Conservation (phyloP, 805 yeast genomes). For the Kuraishia piskuri region DNA sequence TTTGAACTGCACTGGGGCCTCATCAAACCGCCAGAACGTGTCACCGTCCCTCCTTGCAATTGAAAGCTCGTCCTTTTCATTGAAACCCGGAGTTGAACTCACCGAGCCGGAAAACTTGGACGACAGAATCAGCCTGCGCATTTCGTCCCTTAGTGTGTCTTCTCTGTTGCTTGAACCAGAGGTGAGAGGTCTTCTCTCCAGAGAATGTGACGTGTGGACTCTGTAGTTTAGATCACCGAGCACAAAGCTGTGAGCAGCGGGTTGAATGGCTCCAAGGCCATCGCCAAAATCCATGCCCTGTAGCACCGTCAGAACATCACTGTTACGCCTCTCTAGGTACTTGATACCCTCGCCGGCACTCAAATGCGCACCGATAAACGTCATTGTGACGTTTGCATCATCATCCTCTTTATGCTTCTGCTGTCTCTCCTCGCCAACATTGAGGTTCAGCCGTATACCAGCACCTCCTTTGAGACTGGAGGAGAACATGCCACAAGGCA, state of each 20-base stretch:
- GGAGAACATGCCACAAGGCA: constrained; percentile 47
- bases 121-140: constrained; percentile 5
- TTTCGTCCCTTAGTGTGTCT: constrained; percentile 13
- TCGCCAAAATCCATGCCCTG: constrained; percentile 50
- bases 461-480: constrained; percentile 73
- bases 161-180: neutral
- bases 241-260: constrained; percentile 52
- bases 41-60: constrained; percentile 30
- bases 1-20: constrained; percentile 53
- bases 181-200: neutral
- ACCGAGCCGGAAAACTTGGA: neutral
- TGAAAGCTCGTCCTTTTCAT: constrained; percentile 40
- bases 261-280: constrained; percentile 43
- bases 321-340: constrained; percentile 39
- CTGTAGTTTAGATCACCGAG: constrained; percentile 88
- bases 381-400: constrained; percentile 25
- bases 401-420: constrained; percentile 3
- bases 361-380: constrained; percentile 66
- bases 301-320: constrained; percentile 40
- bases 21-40: constrained; percentile 56
- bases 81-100: constrained; percentile 10
- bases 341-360: constrained; percentile 67
- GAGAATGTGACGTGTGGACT: constrained; percentile 22
- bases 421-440: constrained; percentile 6
- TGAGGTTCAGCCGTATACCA: constrained; percentile 42